Conservation (phyloP, 306 rosid species). For the Medicago truncatula region DNA sequence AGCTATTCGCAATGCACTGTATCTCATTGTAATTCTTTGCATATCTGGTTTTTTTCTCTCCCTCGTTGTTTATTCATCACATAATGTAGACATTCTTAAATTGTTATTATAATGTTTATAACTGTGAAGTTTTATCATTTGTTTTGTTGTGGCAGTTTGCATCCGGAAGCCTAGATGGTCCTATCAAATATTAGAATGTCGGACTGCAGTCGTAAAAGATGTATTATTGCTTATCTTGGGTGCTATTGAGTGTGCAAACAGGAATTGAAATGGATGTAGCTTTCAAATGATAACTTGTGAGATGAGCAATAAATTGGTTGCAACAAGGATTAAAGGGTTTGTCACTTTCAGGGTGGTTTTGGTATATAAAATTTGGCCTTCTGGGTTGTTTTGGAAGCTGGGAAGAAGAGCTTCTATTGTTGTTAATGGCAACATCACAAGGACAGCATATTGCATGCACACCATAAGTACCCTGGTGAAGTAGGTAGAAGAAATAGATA, state of each 20-base stretch:
- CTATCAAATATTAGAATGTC: conserved; percentile 74
- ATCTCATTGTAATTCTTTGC: no score
- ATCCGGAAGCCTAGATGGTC: conserved; percentile 93
- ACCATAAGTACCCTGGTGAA: background rate
- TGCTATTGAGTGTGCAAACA: conserved; percentile 35
- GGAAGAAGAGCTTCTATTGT: background rate
- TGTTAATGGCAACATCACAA: conserved; percentile 1
- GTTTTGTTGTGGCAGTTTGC: conserved; percentile 75
- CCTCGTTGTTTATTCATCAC: no score
- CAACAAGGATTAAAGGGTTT: conserved; percentile 20
- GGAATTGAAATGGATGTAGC: conserved; percentile 35
- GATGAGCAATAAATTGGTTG: conserved; percentile 39
- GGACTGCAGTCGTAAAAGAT: background rate
- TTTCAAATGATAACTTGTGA: conserved; percentile 6
- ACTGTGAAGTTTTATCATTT: no score
- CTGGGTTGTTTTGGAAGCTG: conserved; percentile 30
- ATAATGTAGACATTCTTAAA: no score
- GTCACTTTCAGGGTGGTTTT: conserved; percentile 7
- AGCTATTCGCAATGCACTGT: background rate
- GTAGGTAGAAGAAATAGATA: conserved; percentile 35
- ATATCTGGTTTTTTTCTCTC: no score
- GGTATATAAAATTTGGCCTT: conserved; percentile 31
- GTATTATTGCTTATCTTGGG: conserved; percentile 39
- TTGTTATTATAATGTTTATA: no score
- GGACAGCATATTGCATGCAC: conserved; percentile 29